Evolutionary conservation across 768 basidiomycete species (phyloP).

Genomic region (Ephemerocybe angulata): DNA sequence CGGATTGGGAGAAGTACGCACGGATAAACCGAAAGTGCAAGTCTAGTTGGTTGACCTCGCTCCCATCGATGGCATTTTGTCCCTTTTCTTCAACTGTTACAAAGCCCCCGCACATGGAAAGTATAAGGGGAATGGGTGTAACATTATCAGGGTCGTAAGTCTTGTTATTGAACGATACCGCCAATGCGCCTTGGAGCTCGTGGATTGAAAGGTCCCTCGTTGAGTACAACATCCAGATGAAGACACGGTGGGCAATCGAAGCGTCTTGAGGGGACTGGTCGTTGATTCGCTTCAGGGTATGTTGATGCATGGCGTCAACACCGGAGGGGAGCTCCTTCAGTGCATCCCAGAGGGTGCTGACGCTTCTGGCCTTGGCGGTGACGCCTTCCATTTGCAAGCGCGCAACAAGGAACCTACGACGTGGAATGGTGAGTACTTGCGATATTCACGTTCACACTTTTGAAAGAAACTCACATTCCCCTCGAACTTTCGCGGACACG

Average conservation of each 20-base stretch:
- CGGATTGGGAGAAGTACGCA: background rate
- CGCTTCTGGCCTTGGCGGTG: background rate
- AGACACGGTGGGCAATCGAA: background rate
- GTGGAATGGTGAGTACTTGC: background rate
- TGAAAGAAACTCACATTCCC: background rate
- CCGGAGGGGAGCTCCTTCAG: background rate
- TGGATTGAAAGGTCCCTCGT: background rate
- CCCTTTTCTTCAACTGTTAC: background rate
- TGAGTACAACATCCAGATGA: background rate
- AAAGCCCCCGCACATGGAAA: background rate
- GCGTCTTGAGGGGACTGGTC: background rate
- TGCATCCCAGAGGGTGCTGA: background rate
- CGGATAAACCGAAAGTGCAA: background rate
- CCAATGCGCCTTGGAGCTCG: background rate
- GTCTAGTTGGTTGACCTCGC: background rate
- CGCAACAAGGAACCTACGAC: background rate
- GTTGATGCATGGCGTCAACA: background rate
- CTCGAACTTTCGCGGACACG: background rate
- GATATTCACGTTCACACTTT: background rate
- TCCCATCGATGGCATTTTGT: background rate
- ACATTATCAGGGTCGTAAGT: background rate
- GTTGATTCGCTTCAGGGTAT: background rate
- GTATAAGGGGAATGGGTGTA: background rate
- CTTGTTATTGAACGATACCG: background rate
- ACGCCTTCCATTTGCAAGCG: background rate